Evolutionary conservation across 169 alveolate species (phyloP).

Genomic region (Plasmodium gaboni): DNA sequence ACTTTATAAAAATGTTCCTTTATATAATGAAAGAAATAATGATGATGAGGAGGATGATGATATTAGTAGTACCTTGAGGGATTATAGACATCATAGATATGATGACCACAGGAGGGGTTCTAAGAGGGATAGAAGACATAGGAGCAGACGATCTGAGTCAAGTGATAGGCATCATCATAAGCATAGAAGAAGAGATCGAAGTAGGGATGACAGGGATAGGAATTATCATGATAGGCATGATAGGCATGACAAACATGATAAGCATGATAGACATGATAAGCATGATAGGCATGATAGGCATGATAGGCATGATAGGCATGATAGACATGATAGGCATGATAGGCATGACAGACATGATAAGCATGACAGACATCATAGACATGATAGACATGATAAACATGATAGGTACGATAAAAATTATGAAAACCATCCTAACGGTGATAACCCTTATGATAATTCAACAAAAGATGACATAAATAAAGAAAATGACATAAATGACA

Average conservation of each 20-base stretch:
- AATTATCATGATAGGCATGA: slow-evolving; percentile 3
- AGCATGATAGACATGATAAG: background rate
- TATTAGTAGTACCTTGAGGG: background rate
- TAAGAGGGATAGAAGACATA: slow-evolving; percentile 37
- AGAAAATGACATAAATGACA: no score
- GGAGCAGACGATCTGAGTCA: slow-evolving; percentile 35
- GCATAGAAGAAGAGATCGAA: slow-evolving; percentile 20
- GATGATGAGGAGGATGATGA: slow-evolving; percentile 31
- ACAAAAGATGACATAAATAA: no score
- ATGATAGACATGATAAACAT: background rate
- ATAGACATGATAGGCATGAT: slow-evolving; percentile 7
- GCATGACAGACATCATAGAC: background rate
- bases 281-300: slow-evolving; percentile 1
- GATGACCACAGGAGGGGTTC: slow-evolving; percentile 20
- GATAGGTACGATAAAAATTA: no score
- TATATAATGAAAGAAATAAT: slow-evolving; percentile 51
- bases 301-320: background rate
- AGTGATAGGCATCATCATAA: slow-evolving; percentile 43
- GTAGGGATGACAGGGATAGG: slow-evolving; percentile 10
- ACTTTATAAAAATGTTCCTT: slow-evolving; percentile 32
- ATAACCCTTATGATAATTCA: no score
- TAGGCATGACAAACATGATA: slow-evolving; percentile 2
- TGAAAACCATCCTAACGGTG: no score
- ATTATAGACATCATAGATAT: background rate
- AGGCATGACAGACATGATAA: background rate